Percentiles rank a stretch among this genome's conserved stretches.
phyloP scores from a whole-genome alignment of 1,284 basidiomycete genomes.

The Pterulicium gracile region DNA sequence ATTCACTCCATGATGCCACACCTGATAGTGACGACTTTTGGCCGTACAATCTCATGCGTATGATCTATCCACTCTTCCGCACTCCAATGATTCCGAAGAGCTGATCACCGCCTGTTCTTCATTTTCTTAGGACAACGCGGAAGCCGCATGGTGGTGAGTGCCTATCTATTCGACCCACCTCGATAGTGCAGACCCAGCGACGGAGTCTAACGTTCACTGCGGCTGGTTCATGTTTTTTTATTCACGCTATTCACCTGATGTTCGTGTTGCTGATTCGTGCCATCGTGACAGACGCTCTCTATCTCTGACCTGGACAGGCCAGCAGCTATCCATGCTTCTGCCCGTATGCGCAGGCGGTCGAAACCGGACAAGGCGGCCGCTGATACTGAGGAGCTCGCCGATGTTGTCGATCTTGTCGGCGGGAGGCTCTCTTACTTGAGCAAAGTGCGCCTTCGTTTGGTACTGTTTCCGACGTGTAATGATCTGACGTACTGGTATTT shows the following conservation, averaged over 20 bases:
- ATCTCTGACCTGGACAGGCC: slow-evolving; percentile 56
- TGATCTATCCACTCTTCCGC: slow-evolving; percentile 17
- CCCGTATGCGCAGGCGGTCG: slow-evolving; percentile 36
- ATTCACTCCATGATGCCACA: slow-evolving; percentile 11
- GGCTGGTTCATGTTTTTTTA: slow-evolving; percentile 2
- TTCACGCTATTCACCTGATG: slow-evolving; percentile 10
- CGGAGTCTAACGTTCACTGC: neutral
- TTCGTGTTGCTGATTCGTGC: no score
- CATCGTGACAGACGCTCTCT: slow-evolving; percentile 44
- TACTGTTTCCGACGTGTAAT: slow-evolving; percentile 5
- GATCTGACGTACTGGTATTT: neutral
- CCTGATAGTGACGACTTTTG: slow-evolving; percentile 63
- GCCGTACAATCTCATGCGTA: slow-evolving; percentile 59
- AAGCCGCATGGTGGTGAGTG: slow-evolving; percentile 58
- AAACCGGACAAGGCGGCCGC: slow-evolving; percentile 15
- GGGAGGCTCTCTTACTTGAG: slow-evolving; percentile 72
- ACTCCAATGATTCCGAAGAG: no score
- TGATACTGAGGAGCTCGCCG: slow-evolving; percentile 28
- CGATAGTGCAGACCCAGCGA: neutral
- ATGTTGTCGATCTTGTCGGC: slow-evolving; percentile 55
- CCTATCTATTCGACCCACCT: neutral
- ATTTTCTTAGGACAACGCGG: slow-evolving; percentile 47
- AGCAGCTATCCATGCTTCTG: slow-evolving; percentile 55
- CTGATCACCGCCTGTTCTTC: slow-evolving; percentile 7
- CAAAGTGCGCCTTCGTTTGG: slow-evolving; percentile 24